Conservation (phyloP, 169 alveolate genomes). For the Cryptosporidium sp. region DNA sequence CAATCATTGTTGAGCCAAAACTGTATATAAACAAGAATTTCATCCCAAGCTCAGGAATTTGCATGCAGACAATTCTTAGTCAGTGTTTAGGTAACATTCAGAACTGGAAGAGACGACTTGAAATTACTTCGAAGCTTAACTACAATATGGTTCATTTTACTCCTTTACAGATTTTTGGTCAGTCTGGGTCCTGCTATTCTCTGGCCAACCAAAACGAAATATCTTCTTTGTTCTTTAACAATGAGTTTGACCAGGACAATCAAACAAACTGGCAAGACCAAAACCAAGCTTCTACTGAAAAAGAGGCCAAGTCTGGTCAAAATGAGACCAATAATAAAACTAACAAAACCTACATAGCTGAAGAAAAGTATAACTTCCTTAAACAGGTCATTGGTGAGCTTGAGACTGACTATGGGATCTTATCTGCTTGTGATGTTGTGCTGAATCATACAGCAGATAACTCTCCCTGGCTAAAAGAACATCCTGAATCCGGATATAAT, state of each 20-base stretch:
- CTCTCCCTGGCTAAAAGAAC: constrained; percentile 87
- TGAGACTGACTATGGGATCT: constrained; percentile 82
- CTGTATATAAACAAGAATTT: constrained; percentile 63
- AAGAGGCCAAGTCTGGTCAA: background rate
- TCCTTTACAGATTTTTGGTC: constrained; percentile 82
- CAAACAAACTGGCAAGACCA: too few relatives aligned
- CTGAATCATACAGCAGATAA: constrained; percentile 92
- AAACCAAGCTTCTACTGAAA: constrained; percentile 38
- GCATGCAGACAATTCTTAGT: constrained; percentile 88
- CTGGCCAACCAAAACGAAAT: constrained; percentile 68
- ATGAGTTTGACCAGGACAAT: background rate
- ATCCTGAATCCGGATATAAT: constrained; percentile 90
- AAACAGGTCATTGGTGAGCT: constrained; percentile 79
- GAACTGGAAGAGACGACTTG: constrained; percentile 83
- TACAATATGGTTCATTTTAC: constrained; percentile 90
- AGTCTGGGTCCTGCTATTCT: constrained; percentile 80
- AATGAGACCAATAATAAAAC: constrained; percentile 75
- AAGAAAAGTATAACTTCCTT: constrained; percentile 54
- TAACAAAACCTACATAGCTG: constrained; percentile 28
- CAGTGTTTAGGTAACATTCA: constrained; percentile 88
- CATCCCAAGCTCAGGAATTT: constrained; percentile 73
- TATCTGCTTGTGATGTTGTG: constrained; percentile 91
- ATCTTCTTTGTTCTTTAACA: constrained; percentile 39
- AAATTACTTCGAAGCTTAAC: constrained; percentile 82
- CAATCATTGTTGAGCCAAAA: constrained; percentile 77